Percentiles rank a stretch among this genome's conserved stretches.
phyloP scores from a whole-genome alignment of 208 protist genomes.

The Leishmania mexicana region DNA sequence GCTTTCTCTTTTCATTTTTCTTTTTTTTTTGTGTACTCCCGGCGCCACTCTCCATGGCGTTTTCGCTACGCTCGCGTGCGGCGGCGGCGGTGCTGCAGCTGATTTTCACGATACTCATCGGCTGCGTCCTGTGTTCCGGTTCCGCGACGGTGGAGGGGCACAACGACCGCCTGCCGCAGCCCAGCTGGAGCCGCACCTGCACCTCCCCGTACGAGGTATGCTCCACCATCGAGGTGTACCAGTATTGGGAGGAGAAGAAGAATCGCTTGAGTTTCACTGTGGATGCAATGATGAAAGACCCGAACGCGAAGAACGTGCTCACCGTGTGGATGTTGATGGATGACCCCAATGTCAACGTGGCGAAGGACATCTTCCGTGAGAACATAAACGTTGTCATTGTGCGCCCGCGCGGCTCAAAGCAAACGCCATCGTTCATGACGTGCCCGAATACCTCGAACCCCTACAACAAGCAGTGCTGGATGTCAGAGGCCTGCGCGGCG shows the following conservation, averaged over 20 bases:
- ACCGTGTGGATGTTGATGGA: conserved; percentile 65
- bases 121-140: not conserved
- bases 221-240: conserved; percentile 41
- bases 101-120: not conserved
- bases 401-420: conserved; percentile 42
- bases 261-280: conserved; percentile 37
- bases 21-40: not conserved
- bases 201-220: conserved; percentile 30
- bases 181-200: conserved; percentile 39
- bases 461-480: conserved; percentile 33
- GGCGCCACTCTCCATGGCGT: not conserved
- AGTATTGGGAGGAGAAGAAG: conserved; percentile 35
- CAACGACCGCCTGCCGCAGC: conserved; percentile 31
- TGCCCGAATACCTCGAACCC: conserved; percentile 17
- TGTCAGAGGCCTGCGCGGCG: conserved; percentile 36
- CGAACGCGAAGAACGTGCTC: conserved; percentile 9
- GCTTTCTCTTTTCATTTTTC: not conserved
- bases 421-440: conserved; percentile 25
- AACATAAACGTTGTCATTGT: conserved; percentile 57
- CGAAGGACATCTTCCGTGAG: conserved; percentile 19
- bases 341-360: conserved; percentile 24
- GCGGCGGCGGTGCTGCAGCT: not conserved
- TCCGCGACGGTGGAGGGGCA: not conserved
- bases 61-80: not conserved
- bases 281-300: conserved; percentile 18